Percentiles rank a stretch among this genome's conserved stretches.
phyloP scores from a whole-genome alignment of 2,329 filamentous ascomycete genomes.

The Aspergillus sojae region DNA sequence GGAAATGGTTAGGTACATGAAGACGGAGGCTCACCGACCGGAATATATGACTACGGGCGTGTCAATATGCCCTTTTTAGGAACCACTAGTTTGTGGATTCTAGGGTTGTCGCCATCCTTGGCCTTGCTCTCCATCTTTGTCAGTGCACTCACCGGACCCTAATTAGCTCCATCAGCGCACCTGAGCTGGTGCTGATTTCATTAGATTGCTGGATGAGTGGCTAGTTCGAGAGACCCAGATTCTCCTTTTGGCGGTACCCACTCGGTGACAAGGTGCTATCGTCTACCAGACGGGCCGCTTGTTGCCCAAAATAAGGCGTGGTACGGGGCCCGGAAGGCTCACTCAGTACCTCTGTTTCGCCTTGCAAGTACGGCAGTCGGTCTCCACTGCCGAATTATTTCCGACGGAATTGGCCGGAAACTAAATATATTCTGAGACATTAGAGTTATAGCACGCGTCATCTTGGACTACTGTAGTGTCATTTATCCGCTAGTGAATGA shows the following conservation, averaged over 20 bases:
- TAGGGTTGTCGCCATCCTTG: not conserved
- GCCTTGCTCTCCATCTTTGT: not conserved
- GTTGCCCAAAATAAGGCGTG: not conserved
- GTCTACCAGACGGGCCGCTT: not conserved
- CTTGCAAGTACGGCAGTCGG: not conserved
- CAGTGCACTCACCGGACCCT: not conserved
- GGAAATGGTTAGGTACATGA: conserved; percentile 37
- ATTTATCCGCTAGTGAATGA: not conserved
- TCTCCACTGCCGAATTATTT: conserved; percentile 2
- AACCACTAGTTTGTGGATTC: not conserved
- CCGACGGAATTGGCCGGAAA: not conserved
- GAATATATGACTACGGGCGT: not conserved
- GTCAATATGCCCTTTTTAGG: not conserved
- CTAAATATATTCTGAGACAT: not conserved
- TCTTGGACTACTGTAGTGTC: not conserved
- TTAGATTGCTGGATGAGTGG: not conserved
- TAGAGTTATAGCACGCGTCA: not conserved
- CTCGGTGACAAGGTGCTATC: not conserved
- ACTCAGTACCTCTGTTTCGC: not conserved
- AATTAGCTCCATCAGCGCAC: not conserved
- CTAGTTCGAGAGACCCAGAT: not conserved
- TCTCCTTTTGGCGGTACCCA: not conserved
- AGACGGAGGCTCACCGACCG: not conserved
- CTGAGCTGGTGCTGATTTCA: not conserved
- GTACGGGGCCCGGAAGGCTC: not conserved